Conservation (phyloP, 1,284 basidiomycete species). For the Boletus mariae region DNA sequence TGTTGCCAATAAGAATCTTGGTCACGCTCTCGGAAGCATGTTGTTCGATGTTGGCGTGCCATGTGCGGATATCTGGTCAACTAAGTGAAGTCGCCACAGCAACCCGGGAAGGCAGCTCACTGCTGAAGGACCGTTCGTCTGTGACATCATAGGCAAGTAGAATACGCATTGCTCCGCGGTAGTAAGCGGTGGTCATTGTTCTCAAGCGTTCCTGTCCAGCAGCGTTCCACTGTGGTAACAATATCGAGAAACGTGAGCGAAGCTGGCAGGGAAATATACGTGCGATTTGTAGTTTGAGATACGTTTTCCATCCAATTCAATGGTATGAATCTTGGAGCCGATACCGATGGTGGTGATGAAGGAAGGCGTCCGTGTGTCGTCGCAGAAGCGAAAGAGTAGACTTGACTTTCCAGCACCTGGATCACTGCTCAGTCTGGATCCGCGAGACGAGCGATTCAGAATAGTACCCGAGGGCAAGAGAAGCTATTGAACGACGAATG, state of each 20-base stretch:
- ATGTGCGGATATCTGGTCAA: constrained; percentile 91
- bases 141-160: constrained; percentile 98
- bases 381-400: constrained; percentile 96
- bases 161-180: constrained; percentile 99
- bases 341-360: constrained; percentile 99
- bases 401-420: constrained; percentile 99
- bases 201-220: constrained; percentile 99
- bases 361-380: constrained; percentile 99
- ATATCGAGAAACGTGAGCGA: too few relatives aligned
- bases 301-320: constrained; percentile 93
- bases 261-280: too few relatives aligned
- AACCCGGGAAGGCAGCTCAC: constrained; percentile 56
- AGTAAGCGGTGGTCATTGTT: constrained; percentile 99
- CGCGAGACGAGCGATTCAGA: too few relatives aligned
- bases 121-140: constrained; percentile 96
- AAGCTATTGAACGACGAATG: too few relatives aligned
- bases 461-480: too few relatives aligned
- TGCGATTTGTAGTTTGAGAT: constrained; percentile 97
- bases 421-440: too few relatives aligned
- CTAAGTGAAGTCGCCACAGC: too few relatives aligned
- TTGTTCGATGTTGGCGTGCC: constrained; percentile 98
- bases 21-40: constrained; percentile 98
- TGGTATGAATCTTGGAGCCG: constrained; percentile 96
- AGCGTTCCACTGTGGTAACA: constrained; percentile 99
- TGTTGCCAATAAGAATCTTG: constrained; percentile 99